These are phyloP conservation scores for Phytophthora capsici DNA, from an alignment of 352 stramenopile species.

Conservation along the genomic window DNA sequence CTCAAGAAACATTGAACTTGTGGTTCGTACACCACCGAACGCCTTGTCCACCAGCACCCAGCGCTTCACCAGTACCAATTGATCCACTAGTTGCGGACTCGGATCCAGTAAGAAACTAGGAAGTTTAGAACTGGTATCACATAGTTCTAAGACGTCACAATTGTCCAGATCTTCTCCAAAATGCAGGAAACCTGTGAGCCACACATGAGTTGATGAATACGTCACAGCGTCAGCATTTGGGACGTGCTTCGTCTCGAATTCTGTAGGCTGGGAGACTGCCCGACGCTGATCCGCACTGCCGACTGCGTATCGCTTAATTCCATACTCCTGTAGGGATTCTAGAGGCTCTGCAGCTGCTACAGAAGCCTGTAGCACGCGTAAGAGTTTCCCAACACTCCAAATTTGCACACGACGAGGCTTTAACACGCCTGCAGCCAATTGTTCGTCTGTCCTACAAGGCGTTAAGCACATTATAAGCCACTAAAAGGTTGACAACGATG, in stretches of 20 bases:
- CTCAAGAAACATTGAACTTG: constrained; percentile 46
- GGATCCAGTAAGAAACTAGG: constrained; percentile 51
- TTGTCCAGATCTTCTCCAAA: constrained; percentile 29
- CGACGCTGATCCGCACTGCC: constrained; percentile 5
- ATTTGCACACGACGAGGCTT: constrained; percentile 8
- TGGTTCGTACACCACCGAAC: constrained; percentile 8
- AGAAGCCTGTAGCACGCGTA: constrained; percentile 29
- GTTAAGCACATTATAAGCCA: neutral
- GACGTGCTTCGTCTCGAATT: neutral
- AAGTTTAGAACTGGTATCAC: constrained; percentile 41
- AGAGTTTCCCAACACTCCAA: constrained; percentile 36
- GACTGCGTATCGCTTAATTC: constrained; percentile 21
- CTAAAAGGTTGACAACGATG: neutral
- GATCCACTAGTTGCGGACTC: constrained; percentile 39
- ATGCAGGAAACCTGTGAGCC: constrained; percentile 60
- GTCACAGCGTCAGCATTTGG: constrained; percentile 21
- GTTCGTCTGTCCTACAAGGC: constrained; percentile 18
- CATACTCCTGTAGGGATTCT: constrained; percentile 13
- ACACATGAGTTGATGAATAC: constrained; percentile 44
- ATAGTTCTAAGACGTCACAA: constrained; percentile 38
- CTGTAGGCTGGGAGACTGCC: neutral
- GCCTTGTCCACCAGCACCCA: constrained; percentile 60
- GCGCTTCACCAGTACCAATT: constrained; percentile 62
- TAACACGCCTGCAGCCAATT: constrained; percentile 2
- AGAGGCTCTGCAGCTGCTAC: constrained; percentile 1